Evolutionary conservation across 306 rosid genomes (phyloP).

Genomic region (Betula pendula): DNA sequence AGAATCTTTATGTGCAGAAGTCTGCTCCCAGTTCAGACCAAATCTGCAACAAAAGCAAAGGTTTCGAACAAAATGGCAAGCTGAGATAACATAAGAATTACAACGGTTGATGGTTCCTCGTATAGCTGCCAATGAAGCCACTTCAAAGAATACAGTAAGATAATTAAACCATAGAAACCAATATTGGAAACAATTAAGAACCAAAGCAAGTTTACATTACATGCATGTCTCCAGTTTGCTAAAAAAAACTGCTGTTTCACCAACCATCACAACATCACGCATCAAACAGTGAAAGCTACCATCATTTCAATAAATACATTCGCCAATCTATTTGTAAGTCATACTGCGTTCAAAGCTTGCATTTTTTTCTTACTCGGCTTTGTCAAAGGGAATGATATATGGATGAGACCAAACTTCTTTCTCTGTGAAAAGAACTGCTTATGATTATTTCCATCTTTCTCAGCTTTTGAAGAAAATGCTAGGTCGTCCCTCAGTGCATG

Average conservation of each 20-base stretch:
- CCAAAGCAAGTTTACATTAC: not conserved
- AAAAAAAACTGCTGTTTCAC: not conserved
- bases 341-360: conserved; percentile 40
- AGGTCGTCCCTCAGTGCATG: conserved; percentile 69
- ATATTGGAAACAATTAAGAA: too few relatives aligned
- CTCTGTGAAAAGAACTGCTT: conserved; percentile 55
- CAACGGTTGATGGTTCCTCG: too few relatives aligned
- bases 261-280: not conserved
- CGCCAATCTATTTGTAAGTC: too few relatives aligned
- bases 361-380: conserved; percentile 65
- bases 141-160: too few relatives aligned
- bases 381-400: conserved; percentile 73
- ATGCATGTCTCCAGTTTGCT: too few relatives aligned
- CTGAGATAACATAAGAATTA: too few relatives aligned
- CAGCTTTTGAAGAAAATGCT: conserved; percentile 50
- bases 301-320: not conserved
- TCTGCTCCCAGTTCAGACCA: too few relatives aligned
- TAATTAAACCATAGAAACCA: too few relatives aligned
- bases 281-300: conserved; percentile 2
- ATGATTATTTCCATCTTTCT: conserved; percentile 52
- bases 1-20: too few relatives aligned
- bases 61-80: too few relatives aligned
- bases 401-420: conserved; percentile 90
- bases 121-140: too few relatives aligned
- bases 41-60: too few relatives aligned